Evolutionary conservation across 176 grass and related monocot genomes (phyloP).

Genomic region (Tillandsia fasciculata): DNA sequence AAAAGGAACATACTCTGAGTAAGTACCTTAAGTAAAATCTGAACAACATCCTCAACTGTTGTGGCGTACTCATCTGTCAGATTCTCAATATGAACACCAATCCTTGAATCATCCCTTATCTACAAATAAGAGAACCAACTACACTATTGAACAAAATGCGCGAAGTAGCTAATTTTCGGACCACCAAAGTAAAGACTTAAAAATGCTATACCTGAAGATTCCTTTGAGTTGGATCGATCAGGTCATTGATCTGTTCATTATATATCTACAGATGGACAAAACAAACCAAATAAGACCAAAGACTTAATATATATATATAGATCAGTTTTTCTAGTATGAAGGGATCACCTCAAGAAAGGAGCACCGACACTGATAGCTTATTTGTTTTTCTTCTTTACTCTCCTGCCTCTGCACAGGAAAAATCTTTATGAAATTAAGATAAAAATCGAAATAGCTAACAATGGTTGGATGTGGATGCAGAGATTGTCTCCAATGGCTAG

Average conservation of each 20-base stretch:
- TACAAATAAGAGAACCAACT: slow-evolving; percentile 11
- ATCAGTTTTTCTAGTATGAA: neutral
- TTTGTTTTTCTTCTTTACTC: slow-evolving; percentile 47
- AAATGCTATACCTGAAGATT: slow-evolving; percentile 57
- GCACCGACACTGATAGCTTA: slow-evolving; percentile 75
- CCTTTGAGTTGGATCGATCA: slow-evolving; percentile 86
- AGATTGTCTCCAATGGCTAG: neutral
- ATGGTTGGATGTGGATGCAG: neutral
- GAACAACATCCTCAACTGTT: slow-evolving; percentile 62
- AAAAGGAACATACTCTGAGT: neutral
- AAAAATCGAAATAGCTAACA: slow-evolving; percentile 9
- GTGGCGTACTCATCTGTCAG: slow-evolving; percentile 85
- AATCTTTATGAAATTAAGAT: neutral
- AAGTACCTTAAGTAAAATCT: slow-evolving; percentile 89
- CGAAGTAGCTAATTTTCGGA: neutral
- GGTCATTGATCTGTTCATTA: slow-evolving; percentile 84
- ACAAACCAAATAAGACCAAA: neutral
- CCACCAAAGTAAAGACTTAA: neutral
- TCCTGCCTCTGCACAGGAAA: slow-evolving; percentile 44
- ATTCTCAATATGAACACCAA: slow-evolving; percentile 74
- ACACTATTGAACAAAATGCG: neutral
- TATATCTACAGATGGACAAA: slow-evolving; percentile 46
- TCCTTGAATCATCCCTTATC: slow-evolving; percentile 67
- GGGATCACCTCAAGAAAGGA: slow-evolving; percentile 77
- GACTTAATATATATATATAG: neutral